phyloP scores from a whole-genome alignment of 192 early-diverging fungal species.

The Irineochytrium annulatum region DNA sequence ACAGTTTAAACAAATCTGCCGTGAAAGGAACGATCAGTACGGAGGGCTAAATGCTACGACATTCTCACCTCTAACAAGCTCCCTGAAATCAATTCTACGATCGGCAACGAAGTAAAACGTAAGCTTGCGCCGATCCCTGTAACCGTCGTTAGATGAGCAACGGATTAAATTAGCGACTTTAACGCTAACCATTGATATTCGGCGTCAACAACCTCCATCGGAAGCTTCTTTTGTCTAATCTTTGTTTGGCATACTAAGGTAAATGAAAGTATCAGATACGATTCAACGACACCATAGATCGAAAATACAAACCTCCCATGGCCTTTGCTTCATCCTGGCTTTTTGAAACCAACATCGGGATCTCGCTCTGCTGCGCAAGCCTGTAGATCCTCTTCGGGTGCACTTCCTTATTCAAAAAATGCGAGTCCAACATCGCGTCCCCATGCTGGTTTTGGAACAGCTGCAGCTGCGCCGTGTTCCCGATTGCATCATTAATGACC shows the following conservation, averaged over 20 bases:
- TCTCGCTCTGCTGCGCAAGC: slow-evolving; percentile 72
- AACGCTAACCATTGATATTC: slow-evolving; percentile 91
- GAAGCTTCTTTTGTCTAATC: slow-evolving; percentile 82
- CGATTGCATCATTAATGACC: slow-evolving; percentile 69
- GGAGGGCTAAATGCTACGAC: background rate
- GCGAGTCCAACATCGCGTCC: slow-evolving; percentile 43
- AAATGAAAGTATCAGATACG: background rate
- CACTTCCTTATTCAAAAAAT: slow-evolving; percentile 64
- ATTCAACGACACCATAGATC: background rate
- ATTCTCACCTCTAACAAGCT: slow-evolving; percentile 68
- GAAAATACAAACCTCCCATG: slow-evolving; percentile 37
- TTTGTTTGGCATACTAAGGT: slow-evolving; percentile 74
- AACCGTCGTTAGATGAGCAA: slow-evolving; percentile 1
- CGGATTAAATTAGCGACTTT: background rate
- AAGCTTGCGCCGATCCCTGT: slow-evolving; percentile 90
- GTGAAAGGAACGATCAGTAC: background rate
- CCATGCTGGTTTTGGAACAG: slow-evolving; percentile 49
- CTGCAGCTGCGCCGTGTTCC: slow-evolving; percentile 42
- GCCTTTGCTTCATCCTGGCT: slow-evolving; percentile 88
- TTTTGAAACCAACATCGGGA: slow-evolving; percentile 75
- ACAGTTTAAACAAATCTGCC: slow-evolving; percentile 87
- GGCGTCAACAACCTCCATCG: slow-evolving; percentile 95
- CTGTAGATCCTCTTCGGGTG: slow-evolving; percentile 89
- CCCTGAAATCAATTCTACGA: slow-evolving; percentile 91
- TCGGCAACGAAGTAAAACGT: slow-evolving; percentile 96